Evolutionary conservation across 306 rosid species (phyloP).

Genomic region (Potentilla sterilis): DNA sequence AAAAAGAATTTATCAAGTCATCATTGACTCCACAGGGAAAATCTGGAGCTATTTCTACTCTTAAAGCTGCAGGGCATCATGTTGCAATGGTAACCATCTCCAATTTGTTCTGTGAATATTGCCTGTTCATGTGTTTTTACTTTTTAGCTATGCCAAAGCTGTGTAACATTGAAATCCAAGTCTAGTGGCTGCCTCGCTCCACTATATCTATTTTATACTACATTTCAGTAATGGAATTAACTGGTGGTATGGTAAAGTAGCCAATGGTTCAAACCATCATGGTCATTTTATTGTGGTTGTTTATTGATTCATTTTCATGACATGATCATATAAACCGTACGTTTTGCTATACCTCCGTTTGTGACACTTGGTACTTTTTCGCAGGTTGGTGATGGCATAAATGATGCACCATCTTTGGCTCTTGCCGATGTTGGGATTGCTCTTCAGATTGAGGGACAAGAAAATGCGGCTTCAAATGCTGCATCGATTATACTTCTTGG

Average conservation of each 20-base stretch:
- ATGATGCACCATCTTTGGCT: constrained; percentile 97
- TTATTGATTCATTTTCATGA: neutral
- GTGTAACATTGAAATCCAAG: neutral
- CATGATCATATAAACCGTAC: neutral
- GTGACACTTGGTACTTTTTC: constrained; percentile 17
- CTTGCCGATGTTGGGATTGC: constrained; percentile 96
- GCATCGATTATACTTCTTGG: constrained; percentile 93
- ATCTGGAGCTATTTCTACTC: constrained; percentile 68
- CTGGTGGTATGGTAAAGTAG: neutral
- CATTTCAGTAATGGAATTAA: neutral
- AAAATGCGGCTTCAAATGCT: constrained; percentile 97
- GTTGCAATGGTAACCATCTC: constrained; percentile 84
- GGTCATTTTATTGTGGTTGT: neutral
- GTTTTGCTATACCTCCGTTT: constrained; percentile 4
- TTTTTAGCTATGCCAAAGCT: constrained; percentile 16
- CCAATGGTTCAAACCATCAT: neutral
- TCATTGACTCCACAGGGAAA: constrained; percentile 83
- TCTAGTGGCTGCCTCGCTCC: neutral
- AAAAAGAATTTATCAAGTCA: constrained; percentile 58
- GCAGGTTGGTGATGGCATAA: constrained; percentile 98
- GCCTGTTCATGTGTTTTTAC: constrained; percentile 9
- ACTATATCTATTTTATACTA: neutral
- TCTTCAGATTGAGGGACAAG: constrained; percentile 80
- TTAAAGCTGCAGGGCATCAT: constrained; percentile 75
- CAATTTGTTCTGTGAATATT: constrained; percentile 11